These are phyloP conservation scores for Sarocladium brachiariae DNA, from an alignment of 2,329 filamentous ascomycete species.

Conservation along the genomic window DNA sequence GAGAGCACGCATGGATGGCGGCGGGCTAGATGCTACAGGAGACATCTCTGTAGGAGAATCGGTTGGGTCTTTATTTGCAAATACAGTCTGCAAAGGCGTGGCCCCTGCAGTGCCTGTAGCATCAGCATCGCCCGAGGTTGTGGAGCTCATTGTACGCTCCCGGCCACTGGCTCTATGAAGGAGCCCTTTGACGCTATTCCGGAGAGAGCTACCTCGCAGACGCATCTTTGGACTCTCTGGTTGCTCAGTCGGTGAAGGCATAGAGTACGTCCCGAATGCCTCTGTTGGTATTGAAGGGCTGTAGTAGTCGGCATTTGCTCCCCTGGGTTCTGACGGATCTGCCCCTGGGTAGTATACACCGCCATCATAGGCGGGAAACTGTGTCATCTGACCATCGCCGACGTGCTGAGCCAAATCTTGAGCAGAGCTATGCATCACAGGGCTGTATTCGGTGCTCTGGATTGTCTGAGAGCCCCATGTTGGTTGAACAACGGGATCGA, in stretches of 20 bases:
- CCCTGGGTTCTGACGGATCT: slow-evolving; percentile 7
- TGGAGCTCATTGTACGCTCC: slow-evolving; percentile 23
- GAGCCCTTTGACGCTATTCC: slow-evolving; percentile 28
- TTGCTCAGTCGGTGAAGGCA: slow-evolving; percentile 3
- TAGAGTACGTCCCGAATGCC: slow-evolving; percentile 30
- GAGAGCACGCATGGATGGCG: background rate
- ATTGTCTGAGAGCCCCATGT: slow-evolving; percentile 4
- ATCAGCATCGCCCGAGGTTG: slow-evolving; percentile 7
- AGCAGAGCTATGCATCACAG: background rate
- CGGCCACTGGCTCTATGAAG: slow-evolving; percentile 28
- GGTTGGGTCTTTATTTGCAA: slow-evolving; percentile 15
- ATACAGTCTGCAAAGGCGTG: slow-evolving; percentile 4
- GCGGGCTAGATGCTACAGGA: slow-evolving; percentile 7
- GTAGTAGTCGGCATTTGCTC: slow-evolving; percentile 33
- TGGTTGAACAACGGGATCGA: background rate
- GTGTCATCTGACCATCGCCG: slow-evolving; percentile 2
- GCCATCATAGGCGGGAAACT: slow-evolving; percentile 17
- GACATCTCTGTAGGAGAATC: slow-evolving; percentile 26
- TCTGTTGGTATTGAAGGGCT: slow-evolving; percentile 33
- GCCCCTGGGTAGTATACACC: slow-evolving; percentile 8
- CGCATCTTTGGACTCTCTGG: background rate
- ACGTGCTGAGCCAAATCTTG: background rate
- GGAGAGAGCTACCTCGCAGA: slow-evolving; percentile 28
- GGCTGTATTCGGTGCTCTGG: background rate
- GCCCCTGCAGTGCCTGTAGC: background rate